Percentiles rank a stretch among this genome's conserved stretches.
Conservation (phyloP, 2,329 filamentous ascomycete species). For the Fragosphaeria purpurea region DNA sequence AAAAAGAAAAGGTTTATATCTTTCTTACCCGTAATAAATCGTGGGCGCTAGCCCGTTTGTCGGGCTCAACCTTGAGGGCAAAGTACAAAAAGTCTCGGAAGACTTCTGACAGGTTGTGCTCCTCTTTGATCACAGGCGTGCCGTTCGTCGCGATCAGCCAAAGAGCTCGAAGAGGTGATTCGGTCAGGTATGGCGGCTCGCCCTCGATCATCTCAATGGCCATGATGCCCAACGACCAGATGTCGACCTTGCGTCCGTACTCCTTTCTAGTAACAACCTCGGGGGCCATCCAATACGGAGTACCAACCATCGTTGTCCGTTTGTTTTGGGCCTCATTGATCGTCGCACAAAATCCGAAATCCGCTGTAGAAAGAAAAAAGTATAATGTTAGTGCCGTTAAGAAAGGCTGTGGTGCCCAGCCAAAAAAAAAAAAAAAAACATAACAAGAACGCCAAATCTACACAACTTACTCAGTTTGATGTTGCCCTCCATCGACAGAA, state of each 20-base stretch:
- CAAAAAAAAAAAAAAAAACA: background rate
- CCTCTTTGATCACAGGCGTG: slow-evolving; percentile 89
- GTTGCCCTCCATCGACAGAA: slow-evolving; percentile 85
- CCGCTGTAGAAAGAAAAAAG: slow-evolving; percentile 44
- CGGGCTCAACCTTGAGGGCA: slow-evolving; percentile 90
- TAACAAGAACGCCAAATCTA: background rate
- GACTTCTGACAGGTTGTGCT: slow-evolving; percentile 66
- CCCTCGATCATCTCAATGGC: slow-evolving; percentile 99
- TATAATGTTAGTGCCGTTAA: background rate
- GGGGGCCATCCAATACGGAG: slow-evolving; percentile 99
- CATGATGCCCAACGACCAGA: slow-evolving; percentile 98
- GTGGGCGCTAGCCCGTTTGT: slow-evolving; percentile 91
- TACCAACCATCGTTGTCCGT: slow-evolving; percentile 97
- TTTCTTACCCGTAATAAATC: slow-evolving; percentile 75
- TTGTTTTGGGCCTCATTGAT: slow-evolving; percentile 97
- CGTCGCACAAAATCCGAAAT: slow-evolving; percentile 97
- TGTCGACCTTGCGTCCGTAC: slow-evolving; percentile 96
- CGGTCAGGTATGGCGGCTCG: slow-evolving; percentile 91
- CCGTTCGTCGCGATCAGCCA: slow-evolving; percentile 97
- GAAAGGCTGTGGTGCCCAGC: background rate
- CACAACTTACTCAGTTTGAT: slow-evolving; percentile 82
- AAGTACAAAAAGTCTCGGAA: slow-evolving; percentile 91
- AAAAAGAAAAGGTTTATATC: slow-evolving; percentile 10
- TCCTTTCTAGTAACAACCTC: slow-evolving; percentile 96
- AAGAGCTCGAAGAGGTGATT: slow-evolving; percentile 82